A percentile compares a stretch with the other conserved stretches of the same genome.
These are phyloP conservation scores for Diaporthe sp. DNA, from an alignment of 2,329 filamentous ascomycete genomes.

Conservation along the genomic window DNA sequence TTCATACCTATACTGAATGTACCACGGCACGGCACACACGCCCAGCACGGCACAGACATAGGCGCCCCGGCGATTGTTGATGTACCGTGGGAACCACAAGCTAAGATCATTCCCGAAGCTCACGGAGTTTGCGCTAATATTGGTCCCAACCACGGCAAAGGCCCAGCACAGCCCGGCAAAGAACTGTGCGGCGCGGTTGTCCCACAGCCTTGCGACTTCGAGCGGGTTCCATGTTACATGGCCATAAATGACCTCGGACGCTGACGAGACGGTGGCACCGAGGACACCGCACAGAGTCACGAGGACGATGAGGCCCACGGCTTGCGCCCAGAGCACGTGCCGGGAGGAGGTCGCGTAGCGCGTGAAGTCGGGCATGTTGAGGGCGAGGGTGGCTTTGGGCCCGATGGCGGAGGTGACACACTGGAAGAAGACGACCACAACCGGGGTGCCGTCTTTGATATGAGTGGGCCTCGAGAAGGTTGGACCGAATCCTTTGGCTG, in stretches of 20 bases:
- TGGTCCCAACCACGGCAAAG: slow-evolving; percentile 65
- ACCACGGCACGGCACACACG: slow-evolving; percentile 73
- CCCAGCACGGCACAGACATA: slow-evolving; percentile 63
- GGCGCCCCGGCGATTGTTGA: slow-evolving; percentile 67
- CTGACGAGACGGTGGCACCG: slow-evolving; percentile 68
- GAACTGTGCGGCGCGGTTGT: slow-evolving; percentile 53
- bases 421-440: slow-evolving; percentile 12
- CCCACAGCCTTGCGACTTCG: slow-evolving; percentile 57
- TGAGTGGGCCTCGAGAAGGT: slow-evolving; percentile 49
- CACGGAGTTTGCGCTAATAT: slow-evolving; percentile 66
- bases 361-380: slow-evolving; percentile 66
- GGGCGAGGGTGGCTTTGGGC: slow-evolving; percentile 54
- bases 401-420: slow-evolving; percentile 53
- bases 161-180: slow-evolving; percentile 64
- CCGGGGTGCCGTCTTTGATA: slow-evolving; percentile 50
- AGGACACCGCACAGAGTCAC: slow-evolving; percentile 60
- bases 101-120: slow-evolving; percentile 66
- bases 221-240: slow-evolving; percentile 61
- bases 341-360: slow-evolving; percentile 48
- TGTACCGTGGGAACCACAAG: slow-evolving; percentile 61
- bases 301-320: slow-evolving; percentile 57
- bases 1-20: slow-evolving; percentile 59
- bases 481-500: slow-evolving; percentile 44
- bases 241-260: slow-evolving; percentile 62
- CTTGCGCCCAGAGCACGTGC: slow-evolving; percentile 52